Base-by-base conservation (phyloP, 2,329 filamentous ascomycete species). In the Aspergillus texensis region DNA sequence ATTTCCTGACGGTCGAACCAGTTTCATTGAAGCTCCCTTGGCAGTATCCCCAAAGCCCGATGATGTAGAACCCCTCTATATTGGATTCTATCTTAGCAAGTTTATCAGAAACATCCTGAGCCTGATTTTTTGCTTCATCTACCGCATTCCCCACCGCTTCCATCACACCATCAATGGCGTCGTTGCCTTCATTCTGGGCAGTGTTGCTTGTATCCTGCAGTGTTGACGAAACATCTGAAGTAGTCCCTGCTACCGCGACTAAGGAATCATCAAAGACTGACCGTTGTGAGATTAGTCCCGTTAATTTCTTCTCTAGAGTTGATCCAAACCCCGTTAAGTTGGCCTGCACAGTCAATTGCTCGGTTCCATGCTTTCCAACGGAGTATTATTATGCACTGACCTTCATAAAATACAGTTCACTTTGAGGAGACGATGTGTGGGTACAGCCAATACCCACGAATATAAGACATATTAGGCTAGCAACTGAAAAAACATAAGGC, bases 101-200 rank as follows among this genome's bases (percentile, higher is more conserved):
- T 28, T 56, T 41, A n/a, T 36, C 26, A 36, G 53, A 56, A 21
- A 56, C 21, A 41, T 34, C 39, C 53, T 56, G 53, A 56, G 53
- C 34, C 34, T 24, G 53, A 41, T 41, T 19, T 34, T 56, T 36
- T 39, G 21, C 34, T 10, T 41, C 19, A 12, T 56, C 53, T 41
- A 41, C 53, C 21, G 39, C 34, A 26, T n/a, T 56, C 30, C 39
- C 53, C 34, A 56, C 53, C 53, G 32, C 19, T 19, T 21, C 53
- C 34, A 19, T 56, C 53, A 41, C 53, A 19, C 46, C 24, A 26
- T 50, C 46, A 50, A 50, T 50, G 24, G 5, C 24, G 24, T 14
- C 19, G 46, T 50, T 50, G 46, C 46, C 46, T 50, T 3, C 5
- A 50, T 50, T 50, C 46, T 50, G 24, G 21, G 24, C 46, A 50